Evolutionary conservation across 2,329 filamentous ascomycete species (phyloP), one percentile per base, ranked within the genome.

Genomic region (Dryadomyces quercivorus): DNA sequence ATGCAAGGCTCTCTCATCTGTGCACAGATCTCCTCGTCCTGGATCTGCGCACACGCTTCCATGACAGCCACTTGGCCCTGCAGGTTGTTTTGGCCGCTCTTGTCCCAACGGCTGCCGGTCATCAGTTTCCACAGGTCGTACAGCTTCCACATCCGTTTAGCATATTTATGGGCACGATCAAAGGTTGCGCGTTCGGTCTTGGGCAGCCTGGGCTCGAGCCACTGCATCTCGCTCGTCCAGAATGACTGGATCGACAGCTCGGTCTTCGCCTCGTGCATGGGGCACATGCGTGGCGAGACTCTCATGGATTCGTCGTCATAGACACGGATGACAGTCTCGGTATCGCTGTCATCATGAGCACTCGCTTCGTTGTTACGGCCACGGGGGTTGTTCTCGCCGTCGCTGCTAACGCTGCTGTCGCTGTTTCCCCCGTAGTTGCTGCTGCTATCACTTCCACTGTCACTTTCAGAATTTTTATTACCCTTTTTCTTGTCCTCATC

Each of bases 171-270:
- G 0, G 55, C 55, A 2, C 40, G 21, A 3, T 6, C n/a, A n/a
- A 54, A 13, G 20, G n/a, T 36, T 3, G 3, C 22, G 52, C 42
- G 10, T 38, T 26, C 57, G 40, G 22, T 31, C 38, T 3, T 26
- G 47, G 6, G 34, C 21, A 57, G 31, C 22, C 52, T 46, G n/a
- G 40, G 48, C 20, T 34, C 47, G 38, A 59, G 49, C 57, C 57
- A 57, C 20, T 54, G 31, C 16, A 55, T 36, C 50, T 59, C 57
- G 57, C 57, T 59, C 40, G 44, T 40, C 55, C 55, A 59, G 34
- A 54, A 53, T 13, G 53, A 52, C 3, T 34, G 52, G 16, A 42
- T 46, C 2, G 43, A 36, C 18, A 26, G 13, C 46, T 57, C 55
- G 18, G 54, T 49, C 46, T 43, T 26, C 15, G 20, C 21, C 31